Evolutionary conservation across 192 early-diverging fungal species (phyloP), one percentile per base, ranked within the genome.

Genomic region (Geranomyces variabilis): DNA sequence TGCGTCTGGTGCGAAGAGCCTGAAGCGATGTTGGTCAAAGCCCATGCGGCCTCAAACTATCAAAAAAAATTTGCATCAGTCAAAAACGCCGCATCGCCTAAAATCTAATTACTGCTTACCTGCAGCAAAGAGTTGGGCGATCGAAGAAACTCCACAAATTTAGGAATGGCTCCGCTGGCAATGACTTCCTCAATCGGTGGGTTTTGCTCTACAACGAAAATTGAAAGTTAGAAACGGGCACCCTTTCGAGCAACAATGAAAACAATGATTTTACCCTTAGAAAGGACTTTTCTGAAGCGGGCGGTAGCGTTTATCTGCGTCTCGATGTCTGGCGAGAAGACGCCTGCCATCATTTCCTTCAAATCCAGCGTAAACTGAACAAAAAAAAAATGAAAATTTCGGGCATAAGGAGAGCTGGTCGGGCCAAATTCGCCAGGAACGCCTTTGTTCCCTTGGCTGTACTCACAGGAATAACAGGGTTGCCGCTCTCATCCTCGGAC

Each of bases 31-130:
- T 99, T 99, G 70, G 97, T 99, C 76, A 99, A 83, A 21, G 97
- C 97, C 97, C 97, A 99, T 26, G 95, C 95, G 53, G 97, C 93
- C 79, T 99, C 97, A 80, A 99, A 99, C 95, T 91, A 79, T 21
- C 7, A 19, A 41, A 44, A 59, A 63, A 30, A 47, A 43, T 43
- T 3, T 41, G 57, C 44, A 57, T 26, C 13, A 60, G 41, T 66
- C 5, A n/a, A 73, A 55, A 29, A 15, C 59, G 3, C 0, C 33
- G 24, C 15, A 51, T n/a, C n/a, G n/a, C n/a, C n/a, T n/a, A 31
- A 1, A 24, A 59, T 17, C 51, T 63, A 2, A 34, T 19, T 65
- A 71, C 0, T 73, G 77, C 74, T 49, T 45, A 91, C 92, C 85
- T 98, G 96, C 69, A 99, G 86, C 59, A 90, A 77, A 19, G 92